Conservation (phyloP, 2,329 filamentous ascomycete genomes). For the Trichoderma sp. region DNA sequence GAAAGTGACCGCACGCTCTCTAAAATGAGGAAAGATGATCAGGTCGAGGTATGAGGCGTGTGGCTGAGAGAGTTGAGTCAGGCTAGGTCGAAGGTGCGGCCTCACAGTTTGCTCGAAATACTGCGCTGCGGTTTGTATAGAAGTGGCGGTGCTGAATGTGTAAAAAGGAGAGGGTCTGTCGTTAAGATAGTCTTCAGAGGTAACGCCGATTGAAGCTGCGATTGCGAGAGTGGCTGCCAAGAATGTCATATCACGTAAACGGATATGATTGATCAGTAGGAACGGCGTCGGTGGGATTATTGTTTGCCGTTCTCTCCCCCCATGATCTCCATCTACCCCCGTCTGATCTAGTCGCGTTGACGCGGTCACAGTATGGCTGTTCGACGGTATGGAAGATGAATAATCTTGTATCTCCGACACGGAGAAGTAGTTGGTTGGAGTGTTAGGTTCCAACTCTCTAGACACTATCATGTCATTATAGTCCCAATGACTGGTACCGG, state of each 20-base stretch:
- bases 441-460: neutral
- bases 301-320: neutral
- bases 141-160: neutral
- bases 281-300: neutral
- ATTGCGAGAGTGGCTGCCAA: neutral
- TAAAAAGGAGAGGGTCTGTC: neutral
- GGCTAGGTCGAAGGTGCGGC: neutral
- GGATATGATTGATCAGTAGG: neutral
- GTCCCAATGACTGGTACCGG: neutral
- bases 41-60: neutral
- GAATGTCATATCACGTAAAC: neutral
- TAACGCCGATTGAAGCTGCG: neutral
- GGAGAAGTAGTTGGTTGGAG: neutral
- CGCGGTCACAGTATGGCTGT: neutral
- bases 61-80: neutral
- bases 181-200: neutral
- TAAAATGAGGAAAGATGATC: neutral
- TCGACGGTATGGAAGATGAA: neutral
- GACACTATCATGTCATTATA: neutral
- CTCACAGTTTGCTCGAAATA: neutral
- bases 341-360: neutral
- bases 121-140: neutral
- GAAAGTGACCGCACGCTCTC: neutral
- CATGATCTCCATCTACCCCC: neutral
- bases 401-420: neutral